A percentile compares a stretch with the other conserved stretches of the same genome.
phyloP scores from a whole-genome alignment of 164 flowering plant species.

The Stephania yunnanensis region DNA sequence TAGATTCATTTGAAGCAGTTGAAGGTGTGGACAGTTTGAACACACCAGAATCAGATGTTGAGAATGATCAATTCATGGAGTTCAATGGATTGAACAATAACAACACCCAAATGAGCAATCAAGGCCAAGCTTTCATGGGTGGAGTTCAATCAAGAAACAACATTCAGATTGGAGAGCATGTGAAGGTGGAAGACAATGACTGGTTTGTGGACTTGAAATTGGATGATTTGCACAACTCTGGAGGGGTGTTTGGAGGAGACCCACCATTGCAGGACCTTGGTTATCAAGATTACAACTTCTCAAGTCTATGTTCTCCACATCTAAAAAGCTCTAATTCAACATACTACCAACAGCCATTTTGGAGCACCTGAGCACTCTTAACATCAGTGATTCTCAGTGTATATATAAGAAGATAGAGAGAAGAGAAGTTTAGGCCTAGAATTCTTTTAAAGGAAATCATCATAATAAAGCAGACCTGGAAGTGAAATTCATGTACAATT shows the following conservation, averaged over 20 bases:
- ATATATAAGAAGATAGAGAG: constrained; percentile 1
- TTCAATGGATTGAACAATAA: neutral
- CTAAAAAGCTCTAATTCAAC: constrained; percentile 6
- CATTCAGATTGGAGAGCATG: neutral
- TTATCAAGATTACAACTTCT: constrained; percentile 13
- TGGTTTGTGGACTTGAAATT: constrained; percentile 19
- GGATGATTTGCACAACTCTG: constrained; percentile 17
- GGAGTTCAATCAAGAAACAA: neutral
- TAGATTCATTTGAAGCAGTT: neutral
- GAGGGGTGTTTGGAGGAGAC: constrained; percentile 11
- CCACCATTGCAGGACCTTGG: constrained; percentile 5
- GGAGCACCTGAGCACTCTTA: neutral
- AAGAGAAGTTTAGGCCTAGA: neutral
- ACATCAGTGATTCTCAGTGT: neutral
- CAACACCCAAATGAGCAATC: neutral
- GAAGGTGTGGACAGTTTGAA: constrained; percentile 3
- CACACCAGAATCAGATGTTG: constrained; percentile 11
- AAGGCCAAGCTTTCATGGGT: neutral
- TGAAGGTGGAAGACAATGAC: constrained; percentile 15
- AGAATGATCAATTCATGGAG: constrained; percentile 12
- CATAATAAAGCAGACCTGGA: neutral
- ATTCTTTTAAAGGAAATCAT: neutral
- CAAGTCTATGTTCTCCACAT: constrained; percentile 16
- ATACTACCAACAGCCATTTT: constrained; percentile 4
- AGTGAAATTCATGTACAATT: neutral